Base-by-base conservation (phyloP, 163 green algal genomes). In the Smithsoniella earleae region DNA sequence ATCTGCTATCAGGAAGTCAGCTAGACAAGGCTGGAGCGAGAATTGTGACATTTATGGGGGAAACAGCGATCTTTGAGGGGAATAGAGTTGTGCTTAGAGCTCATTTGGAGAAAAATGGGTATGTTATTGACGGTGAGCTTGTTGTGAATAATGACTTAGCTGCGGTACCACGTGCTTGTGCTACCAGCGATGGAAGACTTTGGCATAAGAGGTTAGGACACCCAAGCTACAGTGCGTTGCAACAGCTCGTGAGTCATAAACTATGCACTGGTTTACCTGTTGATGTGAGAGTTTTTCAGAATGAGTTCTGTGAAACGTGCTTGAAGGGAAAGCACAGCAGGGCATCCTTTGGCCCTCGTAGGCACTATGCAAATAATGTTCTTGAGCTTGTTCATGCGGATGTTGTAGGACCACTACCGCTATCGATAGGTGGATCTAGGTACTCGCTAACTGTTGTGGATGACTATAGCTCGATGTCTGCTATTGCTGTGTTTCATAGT, bases 401-500 rank as follows among this genome's bases (percentile, higher is more conserved):
- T 8, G 25, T 64, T 25, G 33, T 64, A 27, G 49, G 49, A 27
- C 49, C 8, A 27, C 4, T 64, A 27, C 49, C 49, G 13, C 25
- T 27, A 10, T 25, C 5, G 3, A 27, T 10, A 4, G 49, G 49
- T 4, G 49, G 49, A 25, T 36, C 31, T 8, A 4, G 33, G 8
- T 64, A 64, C 8, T 6, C 33, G 3, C 49, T 64, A 10, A 64
- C 49, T 25, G 49, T 10, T 4, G 8, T 64, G 8, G 49, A 64
- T 27, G 49, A 64, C 49, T 64, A 64, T 27, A 64, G 8, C 49
- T n/a, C n/a, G n/a, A n/a, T n/a, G n/a, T n/a, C n/a, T n/a, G n/a
- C n/a, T n/a, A n/a, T n/a, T n/a, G n/a, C n/a, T n/a, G n/a, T n/a
- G n/a, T n/a, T n/a, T n/a, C n/a, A n/a, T n/a, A n/a, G n/a, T n/a